A percentile compares a stretch with the other conserved stretches of the same genome.
These are phyloP conservation scores for Tolypocladium inflatum DNA, from an alignment of 2,329 filamentous ascomycete genomes.

Conservation along the genomic window DNA sequence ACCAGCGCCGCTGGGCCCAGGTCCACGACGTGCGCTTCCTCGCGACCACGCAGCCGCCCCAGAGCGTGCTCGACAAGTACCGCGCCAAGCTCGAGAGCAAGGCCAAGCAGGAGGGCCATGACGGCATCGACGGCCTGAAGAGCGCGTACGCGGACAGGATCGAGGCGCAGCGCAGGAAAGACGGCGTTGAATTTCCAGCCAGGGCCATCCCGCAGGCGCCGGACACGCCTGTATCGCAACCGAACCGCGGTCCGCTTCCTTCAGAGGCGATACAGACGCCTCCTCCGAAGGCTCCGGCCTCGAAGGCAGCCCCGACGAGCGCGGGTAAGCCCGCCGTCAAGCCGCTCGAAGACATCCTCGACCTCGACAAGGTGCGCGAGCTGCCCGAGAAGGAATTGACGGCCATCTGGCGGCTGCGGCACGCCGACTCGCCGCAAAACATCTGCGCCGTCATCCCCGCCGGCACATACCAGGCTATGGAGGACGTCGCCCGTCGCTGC, in stretches of 20 bases:
- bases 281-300: conserved; percentile 6
- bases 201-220: conserved; percentile 25
- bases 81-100: conserved; percentile 75
- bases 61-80: conserved; percentile 74
- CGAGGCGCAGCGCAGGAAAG: conserved; percentile 55
- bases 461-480: conserved; percentile 64
- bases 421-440: conserved; percentile 61
- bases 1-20: conserved; percentile 79
- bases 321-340: conserved; percentile 26
- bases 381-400: conserved; percentile 78
- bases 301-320: conserved; percentile 9
- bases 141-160: conserved; percentile 83
- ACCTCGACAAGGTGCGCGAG: conserved; percentile 64
- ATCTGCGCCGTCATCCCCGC: conserved; percentile 78
- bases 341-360: conserved; percentile 49
- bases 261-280: conserved; percentile 10
- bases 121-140: conserved; percentile 66
- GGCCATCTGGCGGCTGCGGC: conserved; percentile 80
- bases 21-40: conserved; percentile 90
- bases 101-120: conserved; percentile 62
- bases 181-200: conserved; percentile 40
- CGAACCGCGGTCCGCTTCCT: conserved; percentile 20
- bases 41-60: conserved; percentile 62
- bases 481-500: conserved; percentile 58
- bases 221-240: conserved; percentile 24